Conservation (phyloP, 495 filamentous ascomycete species). For the Aspergillus heteromorphus region DNA sequence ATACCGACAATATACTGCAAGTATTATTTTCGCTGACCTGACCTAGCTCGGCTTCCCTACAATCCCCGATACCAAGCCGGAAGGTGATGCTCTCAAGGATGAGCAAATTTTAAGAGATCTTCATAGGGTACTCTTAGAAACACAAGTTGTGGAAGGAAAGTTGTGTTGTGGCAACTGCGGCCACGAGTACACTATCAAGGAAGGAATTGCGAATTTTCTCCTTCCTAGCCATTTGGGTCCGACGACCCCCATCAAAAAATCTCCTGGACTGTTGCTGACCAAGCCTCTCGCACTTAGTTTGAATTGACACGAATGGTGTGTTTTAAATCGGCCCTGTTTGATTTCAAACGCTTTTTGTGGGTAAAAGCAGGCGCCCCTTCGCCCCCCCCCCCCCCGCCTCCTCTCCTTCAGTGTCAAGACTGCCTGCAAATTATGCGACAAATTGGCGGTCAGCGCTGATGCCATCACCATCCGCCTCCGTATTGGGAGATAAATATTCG, state of each 20-base stretch:
- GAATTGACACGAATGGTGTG: not conserved
- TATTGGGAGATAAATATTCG: not conserved
- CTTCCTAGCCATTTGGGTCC: constrained; percentile 84
- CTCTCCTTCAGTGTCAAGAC: too few relatives aligned
- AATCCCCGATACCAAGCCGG: constrained; percentile 60
- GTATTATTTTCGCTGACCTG: not conserved
- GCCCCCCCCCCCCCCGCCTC: too few relatives aligned
- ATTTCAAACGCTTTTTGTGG: too few relatives aligned
- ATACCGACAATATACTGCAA: not conserved
- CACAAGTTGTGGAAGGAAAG: constrained; percentile 78
- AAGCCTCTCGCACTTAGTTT: not conserved
- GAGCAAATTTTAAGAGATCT: constrained; percentile 68
- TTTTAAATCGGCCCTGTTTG: not conserved
- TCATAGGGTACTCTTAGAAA: constrained; percentile 82
- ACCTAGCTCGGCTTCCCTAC: constrained; percentile 70
- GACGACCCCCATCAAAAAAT: constrained; percentile 2
- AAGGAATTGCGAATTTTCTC: constrained; percentile 95
- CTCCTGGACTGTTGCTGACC: constrained; percentile 2
- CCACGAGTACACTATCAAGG: constrained; percentile 86
- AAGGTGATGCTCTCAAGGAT: constrained; percentile 52
- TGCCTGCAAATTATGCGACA: too few relatives aligned
- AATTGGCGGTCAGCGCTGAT: too few relatives aligned
- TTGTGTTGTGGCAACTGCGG: constrained; percentile 87
- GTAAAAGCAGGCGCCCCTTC: too few relatives aligned
- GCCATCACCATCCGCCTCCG: not conserved